Evolutionary conservation across 2,329 filamentous ascomycete species (phyloP), one percentile per base, ranked within the genome.

Genomic region (Xylariomycetidae sp.): DNA sequence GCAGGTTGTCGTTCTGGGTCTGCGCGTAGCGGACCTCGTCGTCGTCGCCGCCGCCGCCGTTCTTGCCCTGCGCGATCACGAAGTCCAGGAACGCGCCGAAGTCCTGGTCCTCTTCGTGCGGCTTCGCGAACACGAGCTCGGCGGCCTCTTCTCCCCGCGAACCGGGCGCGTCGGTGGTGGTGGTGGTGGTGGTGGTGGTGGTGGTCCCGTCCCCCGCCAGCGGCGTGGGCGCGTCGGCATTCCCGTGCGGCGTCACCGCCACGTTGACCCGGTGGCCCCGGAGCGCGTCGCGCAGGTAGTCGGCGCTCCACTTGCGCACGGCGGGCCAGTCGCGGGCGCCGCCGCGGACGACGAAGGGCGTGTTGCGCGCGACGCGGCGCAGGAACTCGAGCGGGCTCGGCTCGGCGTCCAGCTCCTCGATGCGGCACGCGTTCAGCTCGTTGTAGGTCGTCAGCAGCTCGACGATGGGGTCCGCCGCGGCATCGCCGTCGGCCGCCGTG

Each of bases 1-100:
- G 75, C 14, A 92, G 70, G 50, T 90, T 92, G 56, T 90, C 82
- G 53, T 92, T 88, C 64, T 92, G 84, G 23, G 83, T 86, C 59
- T 89, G 85, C 1, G 81, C 80, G 58, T 89, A 89, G 48, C 78
- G 68, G 29, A 84, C 70, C 49, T 80, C 74, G 20, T 23, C 32
- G 8, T 20, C 35, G n/a, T 6, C 49, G 49, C 17, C 32, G 38
- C 25, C 53, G 29, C 40, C 20, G 13, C 49, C 49, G 12, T 60
- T 54, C 19, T 53, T 60, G 47, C 81, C 76, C 53, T 85, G 79
- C 2, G 52, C 44, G 29, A 70, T 67, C 23, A 89, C 65, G 40
- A 76, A 74, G 31, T 70, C 54, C 4, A 90, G 60, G 27, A 88
- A 83, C 5, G 67, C 50, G 3, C 57, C 52, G 48, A 90, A 89